These are phyloP conservation scores for Pichia nakasei DNA, from an alignment of 805 yeast species.

Conservation along the genomic window DNA sequence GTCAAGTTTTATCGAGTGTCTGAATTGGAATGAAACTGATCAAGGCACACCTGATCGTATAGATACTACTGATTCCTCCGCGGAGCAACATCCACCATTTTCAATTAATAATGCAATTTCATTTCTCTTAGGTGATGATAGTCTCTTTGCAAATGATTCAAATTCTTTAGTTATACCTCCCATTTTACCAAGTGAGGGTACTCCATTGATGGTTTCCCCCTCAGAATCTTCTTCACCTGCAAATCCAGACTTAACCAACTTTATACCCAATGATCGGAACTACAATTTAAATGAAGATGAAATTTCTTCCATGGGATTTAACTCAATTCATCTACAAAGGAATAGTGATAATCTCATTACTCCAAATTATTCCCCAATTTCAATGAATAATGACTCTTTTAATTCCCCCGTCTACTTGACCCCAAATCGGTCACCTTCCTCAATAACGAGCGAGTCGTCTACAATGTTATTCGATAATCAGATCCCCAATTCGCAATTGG, in stretches of 20 bases:
- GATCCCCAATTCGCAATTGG: background rate
- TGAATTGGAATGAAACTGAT: slow-evolving; percentile 8
- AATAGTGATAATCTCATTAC: background rate
- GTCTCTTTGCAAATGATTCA: background rate
- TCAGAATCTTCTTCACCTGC: slow-evolving; percentile 20
- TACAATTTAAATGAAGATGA: background rate
- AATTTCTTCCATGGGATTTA: slow-evolving; percentile 13
- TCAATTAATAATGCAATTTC: slow-evolving; percentile 42
- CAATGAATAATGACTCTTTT: background rate
- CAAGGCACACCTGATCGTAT: background rate
- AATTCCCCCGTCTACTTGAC: background rate
- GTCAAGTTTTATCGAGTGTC: slow-evolving; percentile 5
- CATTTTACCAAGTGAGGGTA: slow-evolving; percentile 9
- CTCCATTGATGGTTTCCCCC: slow-evolving; percentile 11
- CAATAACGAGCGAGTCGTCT: slow-evolving; percentile 7
- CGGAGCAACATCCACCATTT: slow-evolving; percentile 14
- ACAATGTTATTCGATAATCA: background rate
- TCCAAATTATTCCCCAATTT: background rate
- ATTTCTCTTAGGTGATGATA: slow-evolving; percentile 29
- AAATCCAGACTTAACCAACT: background rate
- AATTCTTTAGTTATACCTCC: background rate
- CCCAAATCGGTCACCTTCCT: slow-evolving; percentile 2
- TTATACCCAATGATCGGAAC: background rate
- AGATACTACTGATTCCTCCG: background rate
- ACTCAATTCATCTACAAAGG: slow-evolving; percentile 12